Base-by-base conservation (phyloP, 2,329 filamentous ascomycete genomes). In the Aspergillus fumigatiaffinis region DNA sequence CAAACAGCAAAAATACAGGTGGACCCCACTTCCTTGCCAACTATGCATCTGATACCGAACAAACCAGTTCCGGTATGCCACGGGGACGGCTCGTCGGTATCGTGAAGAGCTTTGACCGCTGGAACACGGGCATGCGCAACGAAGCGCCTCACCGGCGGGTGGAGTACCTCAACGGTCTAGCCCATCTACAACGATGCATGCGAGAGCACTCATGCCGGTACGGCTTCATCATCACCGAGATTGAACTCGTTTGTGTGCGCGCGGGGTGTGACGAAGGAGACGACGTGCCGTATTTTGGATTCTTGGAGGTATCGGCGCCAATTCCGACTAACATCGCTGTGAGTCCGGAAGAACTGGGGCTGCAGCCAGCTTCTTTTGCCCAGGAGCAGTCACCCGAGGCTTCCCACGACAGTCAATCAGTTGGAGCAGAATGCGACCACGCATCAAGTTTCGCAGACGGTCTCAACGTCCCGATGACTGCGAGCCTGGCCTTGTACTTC, bases 181-280 rank as follows among this genome's bases (percentile, higher is more conserved):
- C 92, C 0, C 91, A 95, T 66, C 80, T 97, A 48, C 93, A 97
- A 76, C 85, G 90, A 71, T 87, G 88, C 69, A 96, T 97, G 91
- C 91, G 93, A 73, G 91, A 96, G 77, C 90, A 96, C 77, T 87
- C 87, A 64, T 95, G 91, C 71, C 87, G 93, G 58, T 97, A 97
- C 74, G 93, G 93, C 54, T 97, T 96, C 80, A 93, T 97, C 74
- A 86, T 97, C 70, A 97, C 91, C 1, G 93, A 97, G 77, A 96
- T 96, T 66, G 93, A 97, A 77, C 86, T 97, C 8, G 87, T 97
- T 42, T 87, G 94, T 66, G 91, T 96, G 1, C 90, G 92, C 67
- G 90, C 89, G 63, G 92, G 92, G 53, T 79, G 76, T 56, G 77
- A 84, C 72, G 65, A 87, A 82, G 68, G 68, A 28, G 77, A 77